phyloP scores from a whole-genome alignment of 73 alveolate genomes.

The Tetrahymena elliotti region DNA sequence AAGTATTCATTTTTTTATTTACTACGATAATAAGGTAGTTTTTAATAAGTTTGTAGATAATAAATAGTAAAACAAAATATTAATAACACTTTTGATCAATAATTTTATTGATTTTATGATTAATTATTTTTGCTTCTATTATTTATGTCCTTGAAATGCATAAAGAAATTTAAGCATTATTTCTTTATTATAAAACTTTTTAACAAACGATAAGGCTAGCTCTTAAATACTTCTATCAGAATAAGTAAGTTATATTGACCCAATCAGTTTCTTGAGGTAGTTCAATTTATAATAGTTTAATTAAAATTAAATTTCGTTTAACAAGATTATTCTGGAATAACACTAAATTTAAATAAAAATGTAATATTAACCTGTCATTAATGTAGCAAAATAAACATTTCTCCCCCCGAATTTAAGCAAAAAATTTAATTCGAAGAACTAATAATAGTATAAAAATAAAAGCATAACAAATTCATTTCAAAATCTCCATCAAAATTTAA shows the following conservation, averaged over 20 bases:
- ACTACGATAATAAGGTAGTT: neutral
- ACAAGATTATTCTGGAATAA: neutral
- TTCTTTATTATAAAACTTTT: neutral
- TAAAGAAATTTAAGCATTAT: neutral
- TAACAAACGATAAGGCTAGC: neutral
- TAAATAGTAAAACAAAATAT: neutral
- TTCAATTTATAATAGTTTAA: too few species aligned
- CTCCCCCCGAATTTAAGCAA: neutral
- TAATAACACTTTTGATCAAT: neutral
- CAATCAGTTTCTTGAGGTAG: too few species aligned
- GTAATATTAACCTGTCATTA: neutral
- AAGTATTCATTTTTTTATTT: neutral
- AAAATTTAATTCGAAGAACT: too few species aligned
- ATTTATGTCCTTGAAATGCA: neutral
- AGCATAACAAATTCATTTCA: too few species aligned
- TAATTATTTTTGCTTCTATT: neutral
- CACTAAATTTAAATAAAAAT: too few species aligned
- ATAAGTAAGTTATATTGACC: neutral
- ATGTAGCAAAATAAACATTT: too few species aligned
- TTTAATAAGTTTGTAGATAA: neutral
- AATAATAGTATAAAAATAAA: neutral
- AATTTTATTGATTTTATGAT: neutral
- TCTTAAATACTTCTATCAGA: neutral
- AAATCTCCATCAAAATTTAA: too few species aligned
- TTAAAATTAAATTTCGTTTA: too few species aligned